phyloP scores from a whole-genome alignment of 257 asterid species.

The Rubia yunnanensis region DNA sequence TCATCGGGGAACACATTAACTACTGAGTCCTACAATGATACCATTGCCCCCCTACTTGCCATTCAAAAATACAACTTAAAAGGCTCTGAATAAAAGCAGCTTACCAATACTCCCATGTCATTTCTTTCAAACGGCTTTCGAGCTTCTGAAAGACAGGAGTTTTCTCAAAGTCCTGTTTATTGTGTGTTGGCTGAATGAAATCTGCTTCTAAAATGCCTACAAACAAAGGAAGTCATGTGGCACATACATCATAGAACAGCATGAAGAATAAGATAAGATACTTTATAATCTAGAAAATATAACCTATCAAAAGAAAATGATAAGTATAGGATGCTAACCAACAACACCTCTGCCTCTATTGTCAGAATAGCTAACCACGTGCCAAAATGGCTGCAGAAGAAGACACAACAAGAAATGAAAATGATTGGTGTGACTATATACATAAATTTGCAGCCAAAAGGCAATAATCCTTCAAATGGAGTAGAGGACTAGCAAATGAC shows the following conservation, averaged over 20 bases:
- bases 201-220: constrained; percentile 90
- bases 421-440: not conserved
- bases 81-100: constrained; percentile 10
- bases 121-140: constrained; percentile 69
- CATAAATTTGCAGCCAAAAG: not conserved
- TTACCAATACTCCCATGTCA: constrained; percentile 90
- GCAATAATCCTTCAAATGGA: not conserved
- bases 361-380: constrained; percentile 41
- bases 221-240: constrained; percentile 13
- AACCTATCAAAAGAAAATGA: constrained; percentile 1
- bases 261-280: too few species aligned
- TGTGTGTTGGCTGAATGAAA: constrained; percentile 79
- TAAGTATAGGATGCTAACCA: constrained; percentile 44
- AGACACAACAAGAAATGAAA: not conserved
- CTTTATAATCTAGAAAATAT: not conserved
- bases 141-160: constrained; percentile 92
- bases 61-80: not conserved
- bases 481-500: constrained; percentile 5
- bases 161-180: constrained; percentile 91
- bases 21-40: not conserved
- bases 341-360: constrained; percentile 95
- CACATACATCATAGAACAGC: constrained; percentile 12
- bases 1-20: not conserved
- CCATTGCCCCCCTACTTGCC: too few species aligned
- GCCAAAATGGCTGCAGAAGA: constrained; percentile 90